Evolutionary conservation across 768 basidiomycete genomes (phyloP), one percentile per base, ranked within the genome.

Genomic region (Phlegmacium glaucopus): DNA sequence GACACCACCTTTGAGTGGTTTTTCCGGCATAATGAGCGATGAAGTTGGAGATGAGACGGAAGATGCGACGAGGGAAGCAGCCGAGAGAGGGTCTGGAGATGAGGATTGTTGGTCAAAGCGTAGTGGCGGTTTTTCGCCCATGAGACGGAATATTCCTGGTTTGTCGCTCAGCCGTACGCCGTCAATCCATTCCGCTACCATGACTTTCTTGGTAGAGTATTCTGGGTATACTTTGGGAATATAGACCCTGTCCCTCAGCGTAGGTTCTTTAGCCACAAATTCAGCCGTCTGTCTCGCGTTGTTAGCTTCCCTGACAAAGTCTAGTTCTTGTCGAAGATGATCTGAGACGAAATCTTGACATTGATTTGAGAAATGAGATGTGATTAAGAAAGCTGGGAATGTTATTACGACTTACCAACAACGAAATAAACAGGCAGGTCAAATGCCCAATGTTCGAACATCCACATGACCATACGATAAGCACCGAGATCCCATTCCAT

Each of bases 161-260:
- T 76, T 73, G 61, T 90, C 86, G 53, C 79, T 83, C 16, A 90
- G 66, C 8, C 87, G 82, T 10, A 87, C 77, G 16, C 88, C 87
- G 44, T 85, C 83, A 37, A 89, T 88, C 85, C 87, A 92, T 66
- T 93, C 90, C 3, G 90, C 83, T 2, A 83, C 85, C 73, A 93
- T 85, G 28, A 96, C 80, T 38, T 79, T 79, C 56, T 82, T 81
- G 3, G 89, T 91, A 5, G 86, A 81, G 54, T 80, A 80, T 52
- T 83, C 80, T 2, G 78, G 74, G 61, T 83, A 84, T 2, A 91
- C 85, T 49, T 72, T 75, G 6, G 93, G 93, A 47, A 94, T 85
- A 62, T 90, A 78, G 5, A 92, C 90, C 45, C 77, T 81, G 18
- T 80, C 78, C 11, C 76, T 64, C 5, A 95, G 76, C 26, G 74